Conservation (phyloP, 805 yeast genomes). For the Hanseniaspora lindneri region DNA sequence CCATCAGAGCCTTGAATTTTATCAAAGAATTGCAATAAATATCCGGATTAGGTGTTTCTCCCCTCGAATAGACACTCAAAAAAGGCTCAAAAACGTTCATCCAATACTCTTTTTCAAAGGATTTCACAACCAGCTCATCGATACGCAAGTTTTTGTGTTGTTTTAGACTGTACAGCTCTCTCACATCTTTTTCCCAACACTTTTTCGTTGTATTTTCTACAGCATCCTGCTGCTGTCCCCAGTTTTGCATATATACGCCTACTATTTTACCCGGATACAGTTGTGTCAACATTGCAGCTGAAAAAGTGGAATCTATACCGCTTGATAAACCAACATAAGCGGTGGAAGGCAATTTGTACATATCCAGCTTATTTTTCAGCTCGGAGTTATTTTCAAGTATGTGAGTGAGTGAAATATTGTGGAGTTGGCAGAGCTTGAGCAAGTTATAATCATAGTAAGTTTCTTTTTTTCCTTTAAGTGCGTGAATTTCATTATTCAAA, state of each 20-base stretch:
- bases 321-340: constrained; percentile 75
- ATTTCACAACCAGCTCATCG: constrained; percentile 44
- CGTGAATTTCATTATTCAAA: background rate
- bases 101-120: constrained; percentile 84
- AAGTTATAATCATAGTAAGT: constrained; percentile 3
- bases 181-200: constrained; percentile 84
- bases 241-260: constrained; percentile 90
- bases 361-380: constrained; percentile 27
- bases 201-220: constrained; percentile 16
- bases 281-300: constrained; percentile 53
- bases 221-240: constrained; percentile 33
- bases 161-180: constrained; percentile 60
- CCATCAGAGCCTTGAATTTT: constrained; percentile 71
- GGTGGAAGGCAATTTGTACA: constrained; percentile 38
- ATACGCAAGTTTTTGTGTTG: constrained; percentile 51
- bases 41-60: constrained; percentile 91
- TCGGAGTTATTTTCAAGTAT: constrained; percentile 31
- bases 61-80: constrained; percentile 57
- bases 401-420: constrained; percentile 17
- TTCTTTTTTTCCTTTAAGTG: background rate
- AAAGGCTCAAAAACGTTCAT: constrained; percentile 82
- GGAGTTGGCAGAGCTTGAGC: constrained; percentile 3
- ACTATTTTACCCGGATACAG: constrained; percentile 37
- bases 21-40: constrained; percentile 73
- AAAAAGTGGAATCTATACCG: constrained; percentile 90